Evolutionary conservation across 331 rosid species (phyloP).

Genomic region (Quercus tomentella): DNA sequence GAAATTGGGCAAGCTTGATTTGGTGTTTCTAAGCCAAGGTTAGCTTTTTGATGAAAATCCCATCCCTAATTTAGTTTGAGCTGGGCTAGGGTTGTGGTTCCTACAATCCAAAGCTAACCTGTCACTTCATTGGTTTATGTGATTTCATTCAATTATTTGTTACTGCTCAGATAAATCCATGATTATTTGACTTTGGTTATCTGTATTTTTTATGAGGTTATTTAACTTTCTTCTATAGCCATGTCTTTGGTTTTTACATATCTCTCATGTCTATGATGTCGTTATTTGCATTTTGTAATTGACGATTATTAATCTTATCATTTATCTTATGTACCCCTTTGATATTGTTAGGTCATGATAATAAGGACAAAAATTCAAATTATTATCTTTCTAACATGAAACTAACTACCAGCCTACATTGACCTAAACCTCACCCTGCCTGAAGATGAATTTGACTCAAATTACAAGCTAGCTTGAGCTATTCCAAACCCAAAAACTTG

Average conservation of each 20-base stretch:
- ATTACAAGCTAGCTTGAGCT: too few species aligned
- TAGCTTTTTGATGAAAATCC: not conserved
- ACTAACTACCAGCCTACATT: not conserved
- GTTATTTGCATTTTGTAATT: too few species aligned
- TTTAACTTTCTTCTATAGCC: too few species aligned
- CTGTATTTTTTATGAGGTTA: not conserved
- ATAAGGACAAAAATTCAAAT: not conserved
- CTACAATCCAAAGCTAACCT: not conserved
- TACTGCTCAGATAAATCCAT: not conserved
- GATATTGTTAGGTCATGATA: not conserved
- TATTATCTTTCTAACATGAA: not conserved
- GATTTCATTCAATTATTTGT: not conserved
- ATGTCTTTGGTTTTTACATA: not conserved
- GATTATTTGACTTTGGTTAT: not conserved
- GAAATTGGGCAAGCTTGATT: not conserved
- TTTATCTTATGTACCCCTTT: not conserved
- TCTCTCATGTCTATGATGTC: not conserved
- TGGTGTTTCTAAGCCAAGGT: not conserved
- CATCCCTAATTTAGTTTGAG: not conserved
- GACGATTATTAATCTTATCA: not conserved
- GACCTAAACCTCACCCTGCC: too few species aligned
- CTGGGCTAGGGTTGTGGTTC: not conserved
- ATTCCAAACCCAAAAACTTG: not conserved
- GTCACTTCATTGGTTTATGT: not conserved
- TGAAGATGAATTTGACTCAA: too few species aligned